Conservation (phyloP, 495 filamentous ascomycete genomes). For the Tetracladium setigerum region DNA sequence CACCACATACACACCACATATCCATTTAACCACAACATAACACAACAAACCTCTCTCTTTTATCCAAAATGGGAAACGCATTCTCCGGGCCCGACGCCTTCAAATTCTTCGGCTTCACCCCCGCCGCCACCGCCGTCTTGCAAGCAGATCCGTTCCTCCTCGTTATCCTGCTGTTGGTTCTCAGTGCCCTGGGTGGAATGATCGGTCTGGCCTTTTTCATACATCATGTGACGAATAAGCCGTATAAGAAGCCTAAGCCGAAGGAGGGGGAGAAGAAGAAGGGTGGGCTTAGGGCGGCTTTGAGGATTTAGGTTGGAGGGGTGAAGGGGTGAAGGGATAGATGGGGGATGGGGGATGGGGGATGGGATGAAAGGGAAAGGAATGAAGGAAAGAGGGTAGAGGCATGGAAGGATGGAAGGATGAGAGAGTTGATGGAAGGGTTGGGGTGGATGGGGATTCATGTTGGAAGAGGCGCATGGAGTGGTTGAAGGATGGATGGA, state of each 20-base stretch:
- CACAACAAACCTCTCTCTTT: not conserved
- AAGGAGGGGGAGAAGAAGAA: constrained; percentile 8
- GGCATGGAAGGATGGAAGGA: not conserved
- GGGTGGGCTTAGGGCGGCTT: not conserved
- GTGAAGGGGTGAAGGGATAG: not conserved
- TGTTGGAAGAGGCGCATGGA: not conserved
- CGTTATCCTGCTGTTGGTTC: constrained; percentile 10
- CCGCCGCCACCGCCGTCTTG: constrained; percentile 16
- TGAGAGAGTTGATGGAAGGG: not conserved
- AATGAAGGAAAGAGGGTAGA: not conserved
- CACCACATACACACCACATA: constrained; percentile 1
- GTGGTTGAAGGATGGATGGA: constrained; percentile 6
- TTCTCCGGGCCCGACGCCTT: constrained; percentile 23
- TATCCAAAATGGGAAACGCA: constrained; percentile 19
- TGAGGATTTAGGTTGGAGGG: not conserved
- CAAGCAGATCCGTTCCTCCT: constrained; percentile 16
- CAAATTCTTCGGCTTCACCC: constrained; percentile 21
- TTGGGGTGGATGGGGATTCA: not conserved
- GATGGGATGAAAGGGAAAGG: not conserved
- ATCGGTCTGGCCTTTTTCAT: constrained; percentile 14
- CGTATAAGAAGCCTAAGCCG: constrained; percentile 17
- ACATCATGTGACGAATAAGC: constrained; percentile 17
- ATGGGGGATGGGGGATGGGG: not conserved
- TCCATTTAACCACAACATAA: not conserved
- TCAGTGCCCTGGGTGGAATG: not conserved